Evolutionary conservation across 2,329 filamentous ascomycete species (phyloP).

Genomic region (Aspergillus ibericus): DNA sequence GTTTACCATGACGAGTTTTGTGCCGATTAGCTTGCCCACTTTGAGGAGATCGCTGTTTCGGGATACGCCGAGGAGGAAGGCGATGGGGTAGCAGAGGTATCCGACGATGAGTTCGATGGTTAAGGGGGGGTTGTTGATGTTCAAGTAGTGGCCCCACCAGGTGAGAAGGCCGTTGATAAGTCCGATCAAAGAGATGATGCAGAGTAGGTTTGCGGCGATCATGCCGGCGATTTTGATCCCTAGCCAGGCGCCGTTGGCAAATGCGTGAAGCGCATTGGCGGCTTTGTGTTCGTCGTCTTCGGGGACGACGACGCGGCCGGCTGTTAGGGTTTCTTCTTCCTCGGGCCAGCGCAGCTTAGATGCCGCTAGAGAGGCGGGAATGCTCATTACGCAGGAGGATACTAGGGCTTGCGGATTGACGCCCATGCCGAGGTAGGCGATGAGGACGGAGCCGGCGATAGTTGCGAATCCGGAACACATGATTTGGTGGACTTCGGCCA

Average conservation of each 20-base stretch:
- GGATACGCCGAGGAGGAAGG: constrained; percentile 79
- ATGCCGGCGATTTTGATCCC: constrained; percentile 85
- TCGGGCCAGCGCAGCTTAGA: constrained; percentile 90
- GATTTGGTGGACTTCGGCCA: constrained; percentile 86
- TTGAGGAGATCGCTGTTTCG: constrained; percentile 63
- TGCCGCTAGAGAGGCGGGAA: constrained; percentile 83
- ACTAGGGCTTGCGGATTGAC: constrained; percentile 82
- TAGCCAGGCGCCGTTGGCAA: constrained; percentile 80
- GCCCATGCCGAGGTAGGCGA: constrained; percentile 81
- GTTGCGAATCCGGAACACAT: constrained; percentile 93
- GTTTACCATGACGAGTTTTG: constrained; percentile 74
- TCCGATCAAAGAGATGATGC: constrained; percentile 75
- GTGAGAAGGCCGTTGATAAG: constrained; percentile 74
- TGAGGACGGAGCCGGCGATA: constrained; percentile 82
- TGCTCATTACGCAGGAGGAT: constrained; percentile 93
- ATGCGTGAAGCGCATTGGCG: constrained; percentile 80
- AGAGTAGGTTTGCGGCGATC: constrained; percentile 76
- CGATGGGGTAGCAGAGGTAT: constrained; percentile 74
- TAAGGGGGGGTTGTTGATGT: constrained; percentile 68
- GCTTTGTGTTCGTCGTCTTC: constrained; percentile 70
- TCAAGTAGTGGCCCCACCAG: constrained; percentile 81
- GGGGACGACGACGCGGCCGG: constrained; percentile 76
- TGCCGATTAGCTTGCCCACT: constrained; percentile 76
- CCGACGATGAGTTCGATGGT: constrained; percentile 74
- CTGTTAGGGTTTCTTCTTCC: constrained; percentile 80